These are phyloP conservation scores for Kodamaea neixiangensis DNA, from an alignment of 805 yeast genomes.

Conservation along the genomic window DNA sequence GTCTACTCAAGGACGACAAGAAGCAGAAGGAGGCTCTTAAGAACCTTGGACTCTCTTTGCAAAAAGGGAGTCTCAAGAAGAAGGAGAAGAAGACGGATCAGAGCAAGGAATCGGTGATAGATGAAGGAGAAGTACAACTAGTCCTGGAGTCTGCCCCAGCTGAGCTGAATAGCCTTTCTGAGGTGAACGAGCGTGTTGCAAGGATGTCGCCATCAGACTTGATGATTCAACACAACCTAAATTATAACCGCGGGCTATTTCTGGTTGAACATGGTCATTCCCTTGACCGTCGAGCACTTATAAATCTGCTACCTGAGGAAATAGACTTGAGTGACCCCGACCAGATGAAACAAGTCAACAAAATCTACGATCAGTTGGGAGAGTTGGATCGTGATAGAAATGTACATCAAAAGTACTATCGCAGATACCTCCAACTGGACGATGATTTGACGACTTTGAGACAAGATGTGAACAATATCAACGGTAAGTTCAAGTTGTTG, in stretches of 20 bases:
- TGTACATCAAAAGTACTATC: conserved; percentile 39
- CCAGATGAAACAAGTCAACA: conserved; percentile 28
- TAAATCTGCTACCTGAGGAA: conserved; percentile 37
- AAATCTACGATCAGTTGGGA: conserved; percentile 31
- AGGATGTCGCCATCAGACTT: conserved; percentile 40
- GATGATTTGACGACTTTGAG: conserved; percentile 22
- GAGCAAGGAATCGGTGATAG: conserved; percentile 7
- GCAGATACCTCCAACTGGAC: conserved; percentile 32
- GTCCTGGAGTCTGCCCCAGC: neutral
- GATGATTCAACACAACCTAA: conserved; percentile 35
- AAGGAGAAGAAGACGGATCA: conserved; percentile 1
- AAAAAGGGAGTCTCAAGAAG: conserved; percentile 30
- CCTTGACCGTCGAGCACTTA: conserved; percentile 31
- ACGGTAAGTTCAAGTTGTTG: conserved; percentile 37
- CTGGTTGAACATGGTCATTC: conserved; percentile 37
- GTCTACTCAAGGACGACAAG: conserved; percentile 21
- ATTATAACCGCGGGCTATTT: conserved; percentile 36
- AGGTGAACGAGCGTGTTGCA: conserved; percentile 8
- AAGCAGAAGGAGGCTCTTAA: conserved; percentile 25
- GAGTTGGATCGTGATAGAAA: conserved; percentile 39
- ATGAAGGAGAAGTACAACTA: neutral
- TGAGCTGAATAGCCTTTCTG: conserved; percentile 5
- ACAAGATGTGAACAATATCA: conserved; percentile 39
- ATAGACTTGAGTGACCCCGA: conserved; percentile 35
- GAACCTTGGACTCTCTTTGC: conserved; percentile 33